These are phyloP conservation scores for Exophiala viscosa DNA, from an alignment of 2,329 filamentous ascomycete species.

Conservation along the genomic window DNA sequence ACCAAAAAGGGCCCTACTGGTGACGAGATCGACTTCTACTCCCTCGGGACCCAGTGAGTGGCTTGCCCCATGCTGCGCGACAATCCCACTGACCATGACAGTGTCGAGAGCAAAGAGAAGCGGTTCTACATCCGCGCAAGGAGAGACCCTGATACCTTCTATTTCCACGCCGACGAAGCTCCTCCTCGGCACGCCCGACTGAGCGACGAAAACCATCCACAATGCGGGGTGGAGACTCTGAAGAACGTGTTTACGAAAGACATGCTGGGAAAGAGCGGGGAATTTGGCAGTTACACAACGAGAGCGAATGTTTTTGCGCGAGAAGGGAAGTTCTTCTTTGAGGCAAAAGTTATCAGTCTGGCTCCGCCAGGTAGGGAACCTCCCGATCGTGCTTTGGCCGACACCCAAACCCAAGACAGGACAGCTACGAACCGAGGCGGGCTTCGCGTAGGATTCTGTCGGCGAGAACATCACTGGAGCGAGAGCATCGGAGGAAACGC, in stretches of 20 bases:
- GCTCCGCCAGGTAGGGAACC: slow-evolving; percentile 57
- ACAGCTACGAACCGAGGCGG: slow-evolving; percentile 36
- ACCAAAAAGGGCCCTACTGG: slow-evolving; percentile 24
- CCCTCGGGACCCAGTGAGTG: slow-evolving; percentile 26
- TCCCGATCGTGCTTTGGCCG: slow-evolving; percentile 26
- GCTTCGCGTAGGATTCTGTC: slow-evolving; percentile 48
- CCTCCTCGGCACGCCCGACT: slow-evolving; percentile 79
- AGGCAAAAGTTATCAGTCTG: slow-evolving; percentile 72
- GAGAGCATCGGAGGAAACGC: slow-evolving; percentile 27
- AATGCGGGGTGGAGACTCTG: slow-evolving; percentile 62
- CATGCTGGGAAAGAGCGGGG: slow-evolving; percentile 75
- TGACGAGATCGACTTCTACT: slow-evolving; percentile 28
- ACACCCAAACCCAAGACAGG: slow-evolving; percentile 23
- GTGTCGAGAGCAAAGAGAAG: slow-evolving; percentile 29
- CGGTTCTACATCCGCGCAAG: slow-evolving; percentile 28
- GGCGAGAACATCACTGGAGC: slow-evolving; percentile 37
- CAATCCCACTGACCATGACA: slow-evolving; percentile 5
- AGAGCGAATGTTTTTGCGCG: slow-evolving; percentile 86
- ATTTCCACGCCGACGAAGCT: slow-evolving; percentile 61
- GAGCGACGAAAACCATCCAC: slow-evolving; percentile 73
- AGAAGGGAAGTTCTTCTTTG: slow-evolving; percentile 90
- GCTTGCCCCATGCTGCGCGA: background rate
- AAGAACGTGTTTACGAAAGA: slow-evolving; percentile 72
- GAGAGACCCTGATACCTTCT: slow-evolving; percentile 26
- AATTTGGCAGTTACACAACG: slow-evolving; percentile 73